These are phyloP conservation scores for Pythium monospermum DNA, from an alignment of 352 stramenopile species.

Conservation along the genomic window DNA sequence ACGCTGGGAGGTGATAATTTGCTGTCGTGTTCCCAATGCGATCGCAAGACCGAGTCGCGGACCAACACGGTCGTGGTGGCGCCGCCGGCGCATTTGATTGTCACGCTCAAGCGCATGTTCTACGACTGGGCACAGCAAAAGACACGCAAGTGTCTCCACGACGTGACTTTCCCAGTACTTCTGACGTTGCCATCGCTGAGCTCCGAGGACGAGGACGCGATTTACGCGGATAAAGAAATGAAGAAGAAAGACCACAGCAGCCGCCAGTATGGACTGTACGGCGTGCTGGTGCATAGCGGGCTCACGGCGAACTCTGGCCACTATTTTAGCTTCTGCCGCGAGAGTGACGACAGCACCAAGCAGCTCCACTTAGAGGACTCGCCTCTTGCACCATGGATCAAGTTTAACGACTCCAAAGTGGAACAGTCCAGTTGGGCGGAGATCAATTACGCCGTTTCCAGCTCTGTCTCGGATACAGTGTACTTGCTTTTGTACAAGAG, in stretches of 20 bases:
- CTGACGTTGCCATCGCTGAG: constrained; percentile 65
- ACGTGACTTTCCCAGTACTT: constrained; percentile 69
- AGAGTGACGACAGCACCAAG: constrained; percentile 61
- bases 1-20: constrained; percentile 79
- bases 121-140: constrained; percentile 88
- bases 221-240: constrained; percentile 20
- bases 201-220: constrained; percentile 44
- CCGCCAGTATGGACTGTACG: constrained; percentile 84
- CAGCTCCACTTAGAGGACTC: constrained; percentile 81
- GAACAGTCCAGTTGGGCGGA: constrained; percentile 75
- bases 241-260: constrained; percentile 26
- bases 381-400: constrained; percentile 80
- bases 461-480: constrained; percentile 83
- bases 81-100: constrained; percentile 78
- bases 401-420: constrained; percentile 89
- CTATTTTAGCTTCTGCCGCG: constrained; percentile 88
- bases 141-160: constrained; percentile 81
- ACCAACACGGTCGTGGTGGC: constrained; percentile 77
- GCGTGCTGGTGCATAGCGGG: constrained; percentile 86
- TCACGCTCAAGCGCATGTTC: constrained; percentile 88
- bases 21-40: constrained; percentile 63
- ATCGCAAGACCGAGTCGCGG: constrained; percentile 74
- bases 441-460: constrained; percentile 68
- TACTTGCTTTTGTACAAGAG: constrained; percentile 88
- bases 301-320: constrained; percentile 87